Evolutionary conservation across 2,329 filamentous ascomycete species (phyloP).

Genomic region (Lachnellula suecica): DNA sequence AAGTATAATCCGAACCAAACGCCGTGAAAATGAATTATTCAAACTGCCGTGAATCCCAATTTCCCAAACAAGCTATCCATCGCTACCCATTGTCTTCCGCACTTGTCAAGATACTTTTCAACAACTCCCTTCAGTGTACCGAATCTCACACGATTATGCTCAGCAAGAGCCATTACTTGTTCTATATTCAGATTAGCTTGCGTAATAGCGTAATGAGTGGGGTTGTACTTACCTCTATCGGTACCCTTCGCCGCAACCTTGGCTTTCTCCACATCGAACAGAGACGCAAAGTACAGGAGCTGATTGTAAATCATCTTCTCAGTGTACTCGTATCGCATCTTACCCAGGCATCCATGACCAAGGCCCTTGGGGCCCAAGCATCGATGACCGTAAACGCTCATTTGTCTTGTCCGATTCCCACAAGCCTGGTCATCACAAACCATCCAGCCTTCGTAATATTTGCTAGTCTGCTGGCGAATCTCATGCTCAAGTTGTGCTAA

Average conservation of each 20-base stretch:
- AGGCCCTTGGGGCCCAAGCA: conserved; percentile 87
- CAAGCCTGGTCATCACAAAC: conserved; percentile 88
- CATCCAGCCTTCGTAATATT: conserved; percentile 92
- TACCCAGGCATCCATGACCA: conserved; percentile 78
- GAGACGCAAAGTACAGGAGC: conserved; percentile 77
- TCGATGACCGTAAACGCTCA: conserved; percentile 87
- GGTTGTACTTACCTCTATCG: conserved; percentile 38
- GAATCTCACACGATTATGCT: conserved; percentile 81
- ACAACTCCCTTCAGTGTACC: conserved; percentile 73
- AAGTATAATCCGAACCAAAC: conserved; percentile 15
- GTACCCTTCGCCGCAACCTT: conserved; percentile 50
- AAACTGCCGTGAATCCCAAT: conserved; percentile 47
- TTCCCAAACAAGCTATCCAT: conserved; percentile 86
- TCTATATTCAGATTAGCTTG: conserved; percentile 32
- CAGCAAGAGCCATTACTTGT: conserved; percentile 66
- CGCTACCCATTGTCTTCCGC: conserved; percentile 87
- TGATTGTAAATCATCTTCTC: conserved; percentile 96
- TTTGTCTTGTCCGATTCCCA: conserved; percentile 82
- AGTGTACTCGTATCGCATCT: conserved; percentile 83
- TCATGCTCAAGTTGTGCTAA: conserved; percentile 86
- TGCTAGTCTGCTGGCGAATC: conserved; percentile 72
- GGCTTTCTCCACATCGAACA: conserved; percentile 90
- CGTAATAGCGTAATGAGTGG: not conserved
- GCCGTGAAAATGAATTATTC: conserved; percentile 10
- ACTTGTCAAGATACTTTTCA: conserved; percentile 83